phyloP scores from a whole-genome alignment of 441 rosid genomes.

The Corymbia citriodora region DNA sequence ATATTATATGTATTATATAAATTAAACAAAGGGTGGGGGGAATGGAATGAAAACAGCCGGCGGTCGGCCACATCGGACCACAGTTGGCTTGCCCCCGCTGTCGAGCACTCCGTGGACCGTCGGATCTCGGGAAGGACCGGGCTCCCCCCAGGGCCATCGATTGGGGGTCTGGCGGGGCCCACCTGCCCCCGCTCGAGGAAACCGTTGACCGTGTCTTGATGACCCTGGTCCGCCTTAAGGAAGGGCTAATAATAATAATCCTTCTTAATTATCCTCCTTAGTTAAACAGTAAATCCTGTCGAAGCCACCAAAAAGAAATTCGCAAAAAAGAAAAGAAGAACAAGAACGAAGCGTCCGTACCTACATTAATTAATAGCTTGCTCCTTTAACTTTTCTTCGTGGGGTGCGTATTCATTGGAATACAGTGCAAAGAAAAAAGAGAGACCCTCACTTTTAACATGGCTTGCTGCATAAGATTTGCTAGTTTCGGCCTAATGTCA shows the following conservation, averaged over 20 bases:
- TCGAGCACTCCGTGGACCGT: constrained; percentile 10
- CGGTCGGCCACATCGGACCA: constrained; percentile 24
- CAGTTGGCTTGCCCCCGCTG: background rate
- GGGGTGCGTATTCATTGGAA: background rate
- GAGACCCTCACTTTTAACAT: background rate
- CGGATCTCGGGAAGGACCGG: background rate
- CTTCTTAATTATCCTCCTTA: constrained; percentile 13
- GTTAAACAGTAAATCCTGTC: background rate
- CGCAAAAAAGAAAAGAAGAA: background rate
- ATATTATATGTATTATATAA: background rate
- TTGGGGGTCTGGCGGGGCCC: constrained; percentile 10
- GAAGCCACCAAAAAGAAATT: too few relatives aligned
- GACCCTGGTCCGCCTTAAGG: background rate
- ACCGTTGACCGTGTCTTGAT: background rate
- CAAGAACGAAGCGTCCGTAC: background rate
- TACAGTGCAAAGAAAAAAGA: background rate
- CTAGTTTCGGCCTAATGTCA: background rate
- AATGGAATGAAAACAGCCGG: background rate
- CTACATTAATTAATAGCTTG: background rate
- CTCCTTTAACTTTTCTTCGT: background rate
- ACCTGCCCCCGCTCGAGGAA: constrained; percentile 11
- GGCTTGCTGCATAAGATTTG: background rate
- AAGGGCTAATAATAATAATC: background rate
- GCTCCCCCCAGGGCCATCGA: constrained; percentile 15
- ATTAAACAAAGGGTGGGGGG: background rate